A percentile compares a stretch with the other conserved stretches of the same genome.
Conservation (phyloP, 768 basidiomycete species). For the Hygrophorus russula region DNA sequence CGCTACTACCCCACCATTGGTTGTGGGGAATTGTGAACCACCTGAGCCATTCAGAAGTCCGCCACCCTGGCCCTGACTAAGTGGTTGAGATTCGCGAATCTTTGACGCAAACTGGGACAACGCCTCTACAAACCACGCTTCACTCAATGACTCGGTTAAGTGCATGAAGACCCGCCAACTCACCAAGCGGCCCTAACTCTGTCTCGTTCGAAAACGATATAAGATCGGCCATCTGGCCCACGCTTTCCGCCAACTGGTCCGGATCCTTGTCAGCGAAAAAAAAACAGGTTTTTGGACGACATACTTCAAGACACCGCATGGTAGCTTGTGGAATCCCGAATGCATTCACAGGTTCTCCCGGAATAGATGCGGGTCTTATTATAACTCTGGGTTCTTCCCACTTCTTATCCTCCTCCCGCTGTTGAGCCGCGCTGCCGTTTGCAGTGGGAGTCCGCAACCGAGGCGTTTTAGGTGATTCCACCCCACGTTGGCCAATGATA, state of each 20-base stretch:
- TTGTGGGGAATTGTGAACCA: slow-evolving; percentile 12
- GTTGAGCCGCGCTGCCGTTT: slow-evolving; percentile 13
- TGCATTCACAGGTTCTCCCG: slow-evolving; percentile 76
- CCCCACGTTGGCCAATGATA: slow-evolving; percentile 38
- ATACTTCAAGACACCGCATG: slow-evolving; percentile 78
- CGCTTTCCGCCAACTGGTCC: slow-evolving; percentile 65
- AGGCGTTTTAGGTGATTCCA: slow-evolving; percentile 30
- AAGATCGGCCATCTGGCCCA: slow-evolving; percentile 69
- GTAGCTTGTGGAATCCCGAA: slow-evolving; percentile 85
- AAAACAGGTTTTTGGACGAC: slow-evolving; percentile 10
- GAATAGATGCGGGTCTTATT: slow-evolving; percentile 55
- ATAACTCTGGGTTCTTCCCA: slow-evolving; percentile 58
- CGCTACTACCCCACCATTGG: slow-evolving; percentile 12
- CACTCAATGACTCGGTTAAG: slow-evolving; percentile 1
- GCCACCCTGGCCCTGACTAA: slow-evolving; percentile 6
- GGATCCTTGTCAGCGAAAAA: slow-evolving; percentile 5
- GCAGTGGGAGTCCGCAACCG: slow-evolving; percentile 15
- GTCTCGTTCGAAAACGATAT: slow-evolving; percentile 51
- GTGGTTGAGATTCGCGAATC: slow-evolving; percentile 25
- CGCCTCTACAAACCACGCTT: slow-evolving; percentile 22
- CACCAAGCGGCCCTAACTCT: slow-evolving; percentile 57
- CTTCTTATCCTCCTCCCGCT: slow-evolving; percentile 41
- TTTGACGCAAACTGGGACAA: slow-evolving; percentile 27
- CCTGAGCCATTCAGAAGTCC: slow-evolving; percentile 5
- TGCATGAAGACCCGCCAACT: slow-evolving; percentile 12